A percentile compares a stretch with the other conserved stretches of the same genome.
These are phyloP conservation scores for Penicillium chermesinum DNA, from an alignment of 495 filamentous ascomycete species.

Conservation along the genomic window DNA sequence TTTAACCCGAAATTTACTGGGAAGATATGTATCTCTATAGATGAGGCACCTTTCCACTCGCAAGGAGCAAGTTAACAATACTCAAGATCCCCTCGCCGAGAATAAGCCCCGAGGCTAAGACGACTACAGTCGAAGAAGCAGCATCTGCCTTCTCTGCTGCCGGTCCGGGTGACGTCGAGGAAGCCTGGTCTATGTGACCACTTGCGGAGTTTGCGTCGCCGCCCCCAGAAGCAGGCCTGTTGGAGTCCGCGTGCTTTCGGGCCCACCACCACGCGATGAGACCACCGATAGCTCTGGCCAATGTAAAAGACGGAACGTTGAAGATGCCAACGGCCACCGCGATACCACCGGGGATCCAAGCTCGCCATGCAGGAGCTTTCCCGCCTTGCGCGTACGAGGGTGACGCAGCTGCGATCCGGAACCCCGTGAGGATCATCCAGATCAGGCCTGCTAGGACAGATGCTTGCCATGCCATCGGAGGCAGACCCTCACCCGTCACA, in stretches of 20 bases:
- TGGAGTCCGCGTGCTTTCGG: slow-evolving; percentile 20
- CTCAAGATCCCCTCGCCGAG: slow-evolving; percentile 91
- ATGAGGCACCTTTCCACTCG: slow-evolving; percentile 75
- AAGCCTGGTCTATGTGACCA: neutral
- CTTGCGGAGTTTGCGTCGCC: neutral
- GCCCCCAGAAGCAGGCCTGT: neutral
- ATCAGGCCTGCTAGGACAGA: slow-evolving; percentile 64
- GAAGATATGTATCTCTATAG: slow-evolving; percentile 32
- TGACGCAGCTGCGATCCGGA: slow-evolving; percentile 55
- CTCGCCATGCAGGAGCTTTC: slow-evolving; percentile 32
- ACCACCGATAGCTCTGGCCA: slow-evolving; percentile 83
- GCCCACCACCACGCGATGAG: slow-evolving; percentile 72
- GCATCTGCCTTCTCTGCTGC: slow-evolving; percentile 34
- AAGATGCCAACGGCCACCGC: slow-evolving; percentile 98
- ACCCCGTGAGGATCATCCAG: slow-evolving; percentile 62
- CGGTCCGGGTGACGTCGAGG: slow-evolving; percentile 18
- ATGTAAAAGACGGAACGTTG: slow-evolving; percentile 91
- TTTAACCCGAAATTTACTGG: neutral
- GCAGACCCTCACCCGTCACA: slow-evolving; percentile 89
- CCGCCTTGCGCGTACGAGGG: slow-evolving; percentile 20
- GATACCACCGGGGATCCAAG: slow-evolving; percentile 80
- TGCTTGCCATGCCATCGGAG: slow-evolving; percentile 72
- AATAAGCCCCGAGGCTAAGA: slow-evolving; percentile 73
- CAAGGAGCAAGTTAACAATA: slow-evolving; percentile 82
- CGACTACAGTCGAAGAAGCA: slow-evolving; percentile 52